Evolutionary conservation across 2,329 filamentous ascomycete species (phyloP).

Genomic region (Neofusicoccum cordaticola): DNA sequence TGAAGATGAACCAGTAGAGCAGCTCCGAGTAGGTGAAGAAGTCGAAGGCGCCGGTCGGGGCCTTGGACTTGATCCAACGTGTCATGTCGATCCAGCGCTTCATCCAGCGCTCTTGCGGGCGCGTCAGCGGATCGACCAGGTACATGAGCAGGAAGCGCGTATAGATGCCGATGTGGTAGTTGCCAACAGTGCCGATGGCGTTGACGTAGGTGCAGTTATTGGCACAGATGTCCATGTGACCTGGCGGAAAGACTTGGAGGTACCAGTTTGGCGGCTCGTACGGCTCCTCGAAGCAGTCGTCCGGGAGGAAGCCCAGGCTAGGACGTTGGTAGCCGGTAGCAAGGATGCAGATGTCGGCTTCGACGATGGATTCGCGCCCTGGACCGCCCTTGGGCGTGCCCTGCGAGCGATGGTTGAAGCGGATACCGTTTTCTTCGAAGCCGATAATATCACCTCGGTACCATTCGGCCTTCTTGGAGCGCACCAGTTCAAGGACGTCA

Average conservation of each 20-base stretch:
- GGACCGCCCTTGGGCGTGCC: conserved; percentile 76
- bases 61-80: conserved; percentile 63
- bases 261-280: conserved; percentile 86
- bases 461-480: conserved; percentile 71
- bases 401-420: conserved; percentile 67
- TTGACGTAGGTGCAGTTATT: conserved; percentile 83
- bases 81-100: conserved; percentile 85
- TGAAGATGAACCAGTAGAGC: conserved; percentile 81
- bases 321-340: conserved; percentile 80
- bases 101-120: conserved; percentile 73
- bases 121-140: conserved; percentile 71
- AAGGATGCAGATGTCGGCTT: conserved; percentile 76
- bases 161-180: conserved; percentile 89
- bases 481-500: conserved; percentile 73
- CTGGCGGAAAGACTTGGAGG: conserved; percentile 77
- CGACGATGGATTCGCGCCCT: conserved; percentile 62
- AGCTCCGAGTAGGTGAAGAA: conserved; percentile 88
- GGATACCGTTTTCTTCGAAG: conserved; percentile 63
- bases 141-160: conserved; percentile 85
- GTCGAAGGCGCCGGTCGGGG: conserved; percentile 76
- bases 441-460: conserved; percentile 73
- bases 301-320: conserved; percentile 68
- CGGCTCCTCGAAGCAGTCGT: conserved; percentile 68
- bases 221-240: conserved; percentile 69
- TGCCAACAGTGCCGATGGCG: conserved; percentile 77